Evolutionary conservation across 805 yeast species (phyloP), one percentile per base, ranked within the genome.

Genomic region (Wickerhamia fluorescens): DNA sequence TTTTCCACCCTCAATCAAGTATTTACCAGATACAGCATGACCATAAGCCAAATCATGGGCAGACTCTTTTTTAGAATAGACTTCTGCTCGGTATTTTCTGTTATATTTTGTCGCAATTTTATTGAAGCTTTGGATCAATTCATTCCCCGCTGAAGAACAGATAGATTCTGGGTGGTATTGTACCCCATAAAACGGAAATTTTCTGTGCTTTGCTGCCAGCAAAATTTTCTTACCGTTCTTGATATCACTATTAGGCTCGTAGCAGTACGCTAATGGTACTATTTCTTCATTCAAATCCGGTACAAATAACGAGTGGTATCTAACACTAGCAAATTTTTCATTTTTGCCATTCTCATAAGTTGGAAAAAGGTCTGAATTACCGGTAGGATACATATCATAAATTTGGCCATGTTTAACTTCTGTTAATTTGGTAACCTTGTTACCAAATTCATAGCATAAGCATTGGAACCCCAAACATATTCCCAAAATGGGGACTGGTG

Each of bases 81-180:
- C 27, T 8, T n/a, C 10, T 10, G 38, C 41, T 24, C 66, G 40
- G 20, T 33, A 12, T 8, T 26, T 14, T 6, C 16, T 17, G 31
- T 68, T 65, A 49, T 49, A 63, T 3, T 40, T 30, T 4, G 31
- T 24, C 4, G 82, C 76, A 10, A 71, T 34, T 0, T 24, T 17
- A 66, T 79, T 74, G 49, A 89, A 89, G 47, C 82, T 83, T 7
- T 42, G 38, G 4, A 88, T 52, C 29, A 92, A 50, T 7, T 50
- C 44, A 2, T 47, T 64, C 2, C 98, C 98, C 26, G 58, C 43
- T 9, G 66, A 60, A 0, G 96, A 86, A 43, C 95, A 85, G 22
- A 89, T 75, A 1, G 96, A 86, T 47, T 92, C 99, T 0, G 98
- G 98, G 47, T 92, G 99, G 47, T 88, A 94, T 47, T 92, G 99